phyloP scores from a whole-genome alignment of 305 asterid genomes.

The Fraxinus paxiana region DNA sequence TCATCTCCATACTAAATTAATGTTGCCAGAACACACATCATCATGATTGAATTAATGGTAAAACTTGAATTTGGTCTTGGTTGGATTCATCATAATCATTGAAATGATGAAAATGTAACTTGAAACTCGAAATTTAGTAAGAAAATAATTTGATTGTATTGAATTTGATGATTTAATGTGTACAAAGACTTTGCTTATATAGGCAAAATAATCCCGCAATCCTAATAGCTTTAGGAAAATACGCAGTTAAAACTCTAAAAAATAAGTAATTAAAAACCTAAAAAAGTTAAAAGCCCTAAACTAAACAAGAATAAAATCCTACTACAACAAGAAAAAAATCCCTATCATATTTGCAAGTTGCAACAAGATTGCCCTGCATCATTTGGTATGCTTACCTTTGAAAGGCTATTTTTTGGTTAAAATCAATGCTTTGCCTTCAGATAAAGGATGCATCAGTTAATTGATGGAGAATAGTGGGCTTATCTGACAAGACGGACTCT shows the following conservation, averaged over 20 bases:
- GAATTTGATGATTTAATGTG: background rate
- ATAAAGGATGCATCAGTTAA: background rate
- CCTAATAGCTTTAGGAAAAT: background rate
- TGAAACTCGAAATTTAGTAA: background rate
- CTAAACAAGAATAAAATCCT: background rate
- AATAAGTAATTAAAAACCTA: background rate
- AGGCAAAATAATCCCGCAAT: background rate
- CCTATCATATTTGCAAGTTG: background rate
- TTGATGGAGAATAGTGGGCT: background rate
- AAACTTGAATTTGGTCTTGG: background rate
- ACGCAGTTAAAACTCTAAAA: background rate
- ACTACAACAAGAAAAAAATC: background rate
- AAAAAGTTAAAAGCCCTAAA: background rate
- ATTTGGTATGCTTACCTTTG: background rate
- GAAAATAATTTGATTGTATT: background rate
- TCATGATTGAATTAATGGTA: background rate
- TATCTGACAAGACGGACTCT: background rate
- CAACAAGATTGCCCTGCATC: background rate
- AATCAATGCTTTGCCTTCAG: background rate
- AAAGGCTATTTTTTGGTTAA: background rate
- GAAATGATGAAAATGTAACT: background rate
- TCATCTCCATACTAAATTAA: background rate
- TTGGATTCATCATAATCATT: background rate
- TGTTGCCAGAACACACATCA: background rate
- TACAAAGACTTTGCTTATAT: background rate